Conservation (phyloP, 2,329 filamentous ascomycete species). For the Hyphodiscus sp. region DNA sequence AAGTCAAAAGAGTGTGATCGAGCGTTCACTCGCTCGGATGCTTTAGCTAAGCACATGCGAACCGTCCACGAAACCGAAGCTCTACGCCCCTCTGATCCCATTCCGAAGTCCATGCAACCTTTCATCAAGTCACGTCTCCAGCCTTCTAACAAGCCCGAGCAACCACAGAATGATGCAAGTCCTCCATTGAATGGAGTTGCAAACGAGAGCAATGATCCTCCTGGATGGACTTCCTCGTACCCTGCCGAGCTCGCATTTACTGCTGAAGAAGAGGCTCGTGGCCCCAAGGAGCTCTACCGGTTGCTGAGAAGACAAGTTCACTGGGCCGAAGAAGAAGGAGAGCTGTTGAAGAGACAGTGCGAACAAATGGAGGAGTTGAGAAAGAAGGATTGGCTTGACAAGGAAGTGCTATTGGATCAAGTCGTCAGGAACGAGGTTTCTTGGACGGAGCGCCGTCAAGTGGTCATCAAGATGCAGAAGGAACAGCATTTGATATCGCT, state of each 20-base stretch:
- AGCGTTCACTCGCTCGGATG: slow-evolving; percentile 92
- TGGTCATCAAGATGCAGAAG: slow-evolving; percentile 36
- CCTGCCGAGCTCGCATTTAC: slow-evolving; percentile 52
- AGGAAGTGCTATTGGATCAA: slow-evolving; percentile 72
- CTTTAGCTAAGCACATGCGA: slow-evolving; percentile 95
- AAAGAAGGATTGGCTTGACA: slow-evolving; percentile 70
- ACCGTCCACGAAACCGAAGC: slow-evolving; percentile 97
- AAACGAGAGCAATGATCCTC: slow-evolving; percentile 13
- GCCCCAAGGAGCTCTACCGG: slow-evolving; percentile 61
- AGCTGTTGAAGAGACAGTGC: slow-evolving; percentile 57
- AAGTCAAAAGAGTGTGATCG: slow-evolving; percentile 76
- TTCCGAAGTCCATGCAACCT: slow-evolving; percentile 61
- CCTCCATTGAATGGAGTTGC: slow-evolving; percentile 39
- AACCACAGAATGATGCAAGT: slow-evolving; percentile 48
- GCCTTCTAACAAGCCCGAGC: slow-evolving; percentile 51
- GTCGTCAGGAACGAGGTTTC: slow-evolving; percentile 60
- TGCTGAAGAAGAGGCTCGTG: slow-evolving; percentile 53
- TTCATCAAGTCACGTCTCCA: slow-evolving; percentile 44
- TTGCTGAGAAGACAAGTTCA: slow-evolving; percentile 57
- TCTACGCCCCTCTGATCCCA: slow-evolving; percentile 69
- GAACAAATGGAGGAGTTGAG: slow-evolving; percentile 60
- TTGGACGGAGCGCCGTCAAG: slow-evolving; percentile 53
- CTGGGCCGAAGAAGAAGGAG: slow-evolving; percentile 64
- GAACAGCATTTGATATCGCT: slow-evolving; percentile 34
- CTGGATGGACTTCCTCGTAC: slow-evolving; percentile 30